A percentile compares a stretch with the other conserved stretches of the same genome.
phyloP scores from a whole-genome alignment of 371 early-diverging fungal genomes.

The Circinella umbellata region DNA sequence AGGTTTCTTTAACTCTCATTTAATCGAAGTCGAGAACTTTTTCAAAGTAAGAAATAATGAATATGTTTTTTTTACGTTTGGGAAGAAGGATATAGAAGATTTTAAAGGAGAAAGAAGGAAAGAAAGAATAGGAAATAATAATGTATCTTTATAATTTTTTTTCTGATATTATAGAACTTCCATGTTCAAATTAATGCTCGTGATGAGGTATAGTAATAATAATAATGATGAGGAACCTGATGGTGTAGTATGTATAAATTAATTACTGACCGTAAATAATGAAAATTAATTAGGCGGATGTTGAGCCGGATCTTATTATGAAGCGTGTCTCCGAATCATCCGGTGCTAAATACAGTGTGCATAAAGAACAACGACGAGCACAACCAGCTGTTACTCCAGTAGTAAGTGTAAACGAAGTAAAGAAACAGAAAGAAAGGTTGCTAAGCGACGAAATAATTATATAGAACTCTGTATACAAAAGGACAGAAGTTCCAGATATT shows the following conservation, averaged over 20 bases:
- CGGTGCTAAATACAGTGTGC: conserved; percentile 89
- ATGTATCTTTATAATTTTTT: not conserved
- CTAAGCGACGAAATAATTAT: not conserved
- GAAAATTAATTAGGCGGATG: conserved; percentile 64
- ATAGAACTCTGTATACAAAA: conserved; percentile 67
- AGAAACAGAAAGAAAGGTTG: not conserved
- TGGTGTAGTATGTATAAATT: no score
- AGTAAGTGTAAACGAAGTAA: conserved; percentile 28
- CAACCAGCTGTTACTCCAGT: conserved; percentile 54
- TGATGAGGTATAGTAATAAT: conserved; percentile 54
- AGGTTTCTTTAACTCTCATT: conserved; percentile 84
- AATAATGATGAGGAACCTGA: no score
- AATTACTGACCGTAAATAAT: not conserved
- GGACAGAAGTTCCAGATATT: conserved; percentile 68
- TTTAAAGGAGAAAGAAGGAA: not conserved
- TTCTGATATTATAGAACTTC: conserved; percentile 61
- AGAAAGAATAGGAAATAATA: no score
- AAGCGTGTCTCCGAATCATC: conserved; percentile 83
- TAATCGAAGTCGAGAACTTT: conserved; percentile 78
- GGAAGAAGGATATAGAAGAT: not conserved
- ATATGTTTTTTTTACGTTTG: not conserved
- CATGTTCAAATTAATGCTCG: conserved; percentile 94
- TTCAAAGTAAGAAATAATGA: conserved; percentile 63
- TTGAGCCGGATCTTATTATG: conserved; percentile 85
- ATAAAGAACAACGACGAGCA: conserved; percentile 59